Evolutionary conservation across 495 filamentous ascomycete species (phyloP).

Genomic region (Elaphomyces granulatus): DNA sequence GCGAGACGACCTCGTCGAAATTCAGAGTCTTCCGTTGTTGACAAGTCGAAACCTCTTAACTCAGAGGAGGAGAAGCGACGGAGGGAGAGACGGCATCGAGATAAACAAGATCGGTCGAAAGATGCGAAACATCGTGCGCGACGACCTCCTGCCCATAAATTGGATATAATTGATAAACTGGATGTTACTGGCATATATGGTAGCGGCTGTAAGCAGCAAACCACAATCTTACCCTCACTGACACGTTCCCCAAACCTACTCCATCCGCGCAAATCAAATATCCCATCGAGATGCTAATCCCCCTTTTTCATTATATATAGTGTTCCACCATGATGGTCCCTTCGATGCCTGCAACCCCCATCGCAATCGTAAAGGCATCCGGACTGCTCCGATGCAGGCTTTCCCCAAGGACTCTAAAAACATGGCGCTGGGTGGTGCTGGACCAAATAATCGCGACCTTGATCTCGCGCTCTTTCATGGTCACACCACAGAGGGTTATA

Average conservation of each 20-base stretch:
- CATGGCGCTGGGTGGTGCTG: conserved; percentile 79
- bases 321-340: conserved; percentile 97
- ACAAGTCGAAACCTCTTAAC: conserved; percentile 43
- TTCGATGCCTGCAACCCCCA: conserved; percentile 97
- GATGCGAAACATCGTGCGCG: conserved; percentile 40
- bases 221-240: too few species aligned
- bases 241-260: too few species aligned
- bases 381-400: conserved; percentile 87
- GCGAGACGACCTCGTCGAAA: conserved; percentile 59
- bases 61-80: conserved; percentile 64
- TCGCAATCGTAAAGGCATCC: conserved; percentile 73
- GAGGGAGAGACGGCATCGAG: conserved; percentile 55
- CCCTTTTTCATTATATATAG: too few species aligned
- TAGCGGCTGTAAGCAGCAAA: conserved; percentile 68
- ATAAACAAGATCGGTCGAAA: conserved; percentile 48
- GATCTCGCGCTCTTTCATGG: conserved; percentile 78
- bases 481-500: conserved; percentile 66
- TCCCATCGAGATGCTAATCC: too few species aligned
- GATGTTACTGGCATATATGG: conserved; percentile 97
- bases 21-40: conserved; percentile 84
- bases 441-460: conserved; percentile 67
- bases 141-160: conserved; percentile 39
- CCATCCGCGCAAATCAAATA: too few species aligned
- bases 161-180: conserved; percentile 94
- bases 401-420: conserved; percentile 87